phyloP scores from a whole-genome alignment of 371 early-diverging fungal genomes.

The Aphelidium insulamus region DNA sequence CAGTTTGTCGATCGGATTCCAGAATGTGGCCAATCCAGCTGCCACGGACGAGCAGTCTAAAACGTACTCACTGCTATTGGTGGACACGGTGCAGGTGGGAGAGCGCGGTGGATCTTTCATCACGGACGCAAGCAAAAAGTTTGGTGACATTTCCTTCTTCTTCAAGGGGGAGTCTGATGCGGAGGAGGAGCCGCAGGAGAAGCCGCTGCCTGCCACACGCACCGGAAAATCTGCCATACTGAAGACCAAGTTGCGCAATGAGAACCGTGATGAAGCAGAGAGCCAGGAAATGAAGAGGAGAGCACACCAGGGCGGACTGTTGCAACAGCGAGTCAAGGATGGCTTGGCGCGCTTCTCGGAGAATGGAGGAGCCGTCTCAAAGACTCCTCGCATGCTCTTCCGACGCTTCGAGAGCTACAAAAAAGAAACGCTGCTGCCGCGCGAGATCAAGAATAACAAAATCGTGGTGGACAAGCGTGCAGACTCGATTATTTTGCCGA shows the following conservation, averaged over 20 bases:
- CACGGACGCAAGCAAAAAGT: constrained; percentile 45
- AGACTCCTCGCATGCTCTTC: too few relatives aligned
- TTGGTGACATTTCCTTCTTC: constrained; percentile 51
- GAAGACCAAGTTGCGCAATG: constrained; percentile 65
- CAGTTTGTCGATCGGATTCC: constrained; percentile 63
- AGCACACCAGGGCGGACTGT: constrained; percentile 71
- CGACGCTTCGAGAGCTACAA: constrained; percentile 83
- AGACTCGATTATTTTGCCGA: constrained; percentile 81
- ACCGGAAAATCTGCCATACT: constrained; percentile 45
- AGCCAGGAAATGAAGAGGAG: constrained; percentile 49
- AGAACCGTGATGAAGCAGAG: constrained; percentile 39
- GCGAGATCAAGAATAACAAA: constrained; percentile 38
- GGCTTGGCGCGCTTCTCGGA: constrained; percentile 55
- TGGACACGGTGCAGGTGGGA: constrained; percentile 59
- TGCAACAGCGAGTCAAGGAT: constrained; percentile 41
- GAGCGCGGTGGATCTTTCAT: constrained; percentile 30
- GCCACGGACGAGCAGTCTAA: constrained; percentile 37
- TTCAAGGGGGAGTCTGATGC: constrained; percentile 45
- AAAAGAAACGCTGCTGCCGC: constrained; percentile 63
- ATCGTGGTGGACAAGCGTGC: constrained; percentile 77
- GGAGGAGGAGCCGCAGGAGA: constrained; percentile 9
- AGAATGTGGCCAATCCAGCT: constrained; percentile 50
- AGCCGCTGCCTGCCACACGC: constrained; percentile 8
- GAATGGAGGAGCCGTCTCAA: too few relatives aligned
- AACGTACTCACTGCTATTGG: constrained; percentile 49